Evolutionary conservation across 1,284 basidiomycete species (phyloP).

Genomic region (Leucoagaricus sp.): DNA sequence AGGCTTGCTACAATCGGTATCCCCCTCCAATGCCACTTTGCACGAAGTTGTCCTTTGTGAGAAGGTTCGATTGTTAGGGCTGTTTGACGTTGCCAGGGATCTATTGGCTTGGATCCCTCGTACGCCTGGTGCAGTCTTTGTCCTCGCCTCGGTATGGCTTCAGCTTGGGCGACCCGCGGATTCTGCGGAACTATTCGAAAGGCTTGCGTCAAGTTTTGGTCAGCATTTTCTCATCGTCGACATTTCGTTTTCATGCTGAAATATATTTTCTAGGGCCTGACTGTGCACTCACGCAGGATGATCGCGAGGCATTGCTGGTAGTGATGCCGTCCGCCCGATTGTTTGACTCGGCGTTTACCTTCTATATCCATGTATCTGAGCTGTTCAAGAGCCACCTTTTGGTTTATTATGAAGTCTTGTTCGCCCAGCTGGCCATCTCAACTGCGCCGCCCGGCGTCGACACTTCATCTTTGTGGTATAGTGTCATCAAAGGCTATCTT

Average conservation of each 20-base stretch:
- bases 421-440: slow-evolving; percentile 79
- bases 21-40: slow-evolving; percentile 62
- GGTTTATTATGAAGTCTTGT: slow-evolving; percentile 67
- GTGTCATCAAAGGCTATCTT: slow-evolving; percentile 75
- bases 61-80: slow-evolving; percentile 64
- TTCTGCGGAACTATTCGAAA: slow-evolving; percentile 70
- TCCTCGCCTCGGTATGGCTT: slow-evolving; percentile 69
- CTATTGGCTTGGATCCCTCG: slow-evolving; percentile 75
- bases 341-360: slow-evolving; percentile 66
- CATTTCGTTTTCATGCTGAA: slow-evolving; percentile 16
- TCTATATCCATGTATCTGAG: slow-evolving; percentile 76
- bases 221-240: slow-evolving; percentile 29
- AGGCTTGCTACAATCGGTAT: slow-evolving; percentile 64
- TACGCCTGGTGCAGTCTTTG: slow-evolving; percentile 75
- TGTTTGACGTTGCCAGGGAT: slow-evolving; percentile 62
- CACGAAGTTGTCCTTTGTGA: slow-evolving; percentile 76
- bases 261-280: slow-evolving; percentile 46
- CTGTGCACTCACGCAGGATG: slow-evolving; percentile 55
- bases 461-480: slow-evolving; percentile 72
- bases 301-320: slow-evolving; percentile 59
- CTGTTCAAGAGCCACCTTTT: slow-evolving; percentile 67
- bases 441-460: slow-evolving; percentile 55
- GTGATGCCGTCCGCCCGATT: slow-evolving; percentile 63
- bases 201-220: slow-evolving; percentile 81
- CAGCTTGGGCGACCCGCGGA: slow-evolving; percentile 75